A percentile compares a stretch with the other conserved stretches of the same genome.
phyloP scores from a whole-genome alignment of 1,139 yeast species.

The Nakaseomyces glabratus region DNA sequence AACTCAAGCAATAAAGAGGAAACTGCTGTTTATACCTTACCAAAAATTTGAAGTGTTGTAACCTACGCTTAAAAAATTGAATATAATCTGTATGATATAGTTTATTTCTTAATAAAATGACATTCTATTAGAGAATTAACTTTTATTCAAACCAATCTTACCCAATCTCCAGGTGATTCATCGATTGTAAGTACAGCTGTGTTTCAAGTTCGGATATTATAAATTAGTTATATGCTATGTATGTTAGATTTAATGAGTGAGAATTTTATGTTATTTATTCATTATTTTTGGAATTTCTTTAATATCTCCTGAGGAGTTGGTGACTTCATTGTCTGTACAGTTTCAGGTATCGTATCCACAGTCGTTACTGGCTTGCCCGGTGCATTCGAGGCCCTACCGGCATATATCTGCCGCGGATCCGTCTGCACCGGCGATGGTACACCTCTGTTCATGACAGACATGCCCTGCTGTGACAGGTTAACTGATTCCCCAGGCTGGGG shows the following conservation, averaged over 20 bases:
- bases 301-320: conserved; percentile 31
- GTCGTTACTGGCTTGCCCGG: not conserved
- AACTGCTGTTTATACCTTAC: conserved; percentile 45
- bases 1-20: conserved; percentile 45
- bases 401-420: not conserved
- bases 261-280: no score
- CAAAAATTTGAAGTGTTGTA: conserved; percentile 22
- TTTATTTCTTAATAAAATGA: no score
- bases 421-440: not conserved
- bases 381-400: not conserved
- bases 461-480: not conserved
- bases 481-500: no score
- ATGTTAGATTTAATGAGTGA: no score
- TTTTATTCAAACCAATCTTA: no score
- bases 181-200: no score
- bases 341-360: not conserved
- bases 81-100: no score
- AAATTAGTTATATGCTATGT: no score
- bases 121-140: no score
- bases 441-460: not conserved
- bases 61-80: no score
- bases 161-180: no score
- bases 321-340: conserved; percentile 17
- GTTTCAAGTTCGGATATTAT: no score
- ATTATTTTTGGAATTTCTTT: conserved; percentile 26